Conservation (phyloP, 2,329 filamentous ascomycete species). For the Cladophialophora psammophila region DNA sequence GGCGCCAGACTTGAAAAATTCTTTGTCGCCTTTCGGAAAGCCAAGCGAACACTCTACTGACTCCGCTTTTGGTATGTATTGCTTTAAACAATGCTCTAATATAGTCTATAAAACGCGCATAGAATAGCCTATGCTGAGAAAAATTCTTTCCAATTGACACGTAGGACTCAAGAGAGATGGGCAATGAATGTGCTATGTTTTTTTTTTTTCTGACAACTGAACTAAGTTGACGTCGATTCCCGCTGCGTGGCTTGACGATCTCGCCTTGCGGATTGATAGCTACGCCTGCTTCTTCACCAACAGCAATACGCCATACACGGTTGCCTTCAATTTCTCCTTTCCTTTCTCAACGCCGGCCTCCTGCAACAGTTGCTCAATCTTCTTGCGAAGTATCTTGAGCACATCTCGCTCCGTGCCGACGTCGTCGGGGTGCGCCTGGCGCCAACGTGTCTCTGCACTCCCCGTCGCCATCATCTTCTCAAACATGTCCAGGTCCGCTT, state of each 20-base stretch:
- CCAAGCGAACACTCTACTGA: too few relatives aligned
- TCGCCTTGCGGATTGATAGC: background rate
- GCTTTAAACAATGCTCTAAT: too few relatives aligned
- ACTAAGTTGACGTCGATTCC: background rate
- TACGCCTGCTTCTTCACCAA: slow-evolving; percentile 40
- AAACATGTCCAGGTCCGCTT: slow-evolving; percentile 42
- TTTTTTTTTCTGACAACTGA: background rate
- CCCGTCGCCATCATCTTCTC: slow-evolving; percentile 45
- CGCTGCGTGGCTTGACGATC: background rate
- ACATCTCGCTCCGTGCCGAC: slow-evolving; percentile 45
- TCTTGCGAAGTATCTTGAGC: slow-evolving; percentile 40
- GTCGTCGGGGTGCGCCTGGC: slow-evolving; percentile 48
- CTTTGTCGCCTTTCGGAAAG: too few relatives aligned
- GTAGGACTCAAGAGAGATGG: background rate
- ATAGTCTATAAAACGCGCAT: too few relatives aligned
- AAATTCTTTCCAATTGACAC: too few relatives aligned
- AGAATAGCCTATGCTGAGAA: too few relatives aligned
- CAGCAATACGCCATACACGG: slow-evolving; percentile 36
- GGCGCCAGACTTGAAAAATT: too few relatives aligned
- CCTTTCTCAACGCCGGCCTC: slow-evolving; percentile 51
- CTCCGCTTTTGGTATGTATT: too few relatives aligned
- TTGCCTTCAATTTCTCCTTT: slow-evolving; percentile 32
- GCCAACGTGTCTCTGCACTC: slow-evolving; percentile 51
- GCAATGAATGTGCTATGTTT: background rate
- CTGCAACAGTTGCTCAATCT: slow-evolving; percentile 46